Conservation (phyloP, 495 filamentous ascomycete species). For the Penicillium parvum region DNA sequence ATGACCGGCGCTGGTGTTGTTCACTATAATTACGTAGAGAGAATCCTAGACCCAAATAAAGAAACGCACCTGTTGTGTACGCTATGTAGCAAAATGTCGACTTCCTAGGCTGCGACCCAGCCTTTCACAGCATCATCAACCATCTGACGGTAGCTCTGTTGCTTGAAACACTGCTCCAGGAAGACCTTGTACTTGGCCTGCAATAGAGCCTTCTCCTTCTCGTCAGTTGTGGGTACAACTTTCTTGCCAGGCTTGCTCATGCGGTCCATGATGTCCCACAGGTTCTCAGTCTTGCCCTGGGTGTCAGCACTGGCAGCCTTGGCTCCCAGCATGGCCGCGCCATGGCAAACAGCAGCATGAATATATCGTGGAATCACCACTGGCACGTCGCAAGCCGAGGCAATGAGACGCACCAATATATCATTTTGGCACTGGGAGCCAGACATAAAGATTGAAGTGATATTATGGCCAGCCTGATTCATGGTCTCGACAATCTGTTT, state of each 20-base stretch:
- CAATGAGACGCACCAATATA: conserved; percentile 84
- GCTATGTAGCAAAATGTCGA: no score
- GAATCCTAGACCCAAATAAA: neutral
- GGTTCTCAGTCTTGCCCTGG: conserved; percentile 73
- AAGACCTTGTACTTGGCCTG: conserved; percentile 77
- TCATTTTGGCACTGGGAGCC: conserved; percentile 95
- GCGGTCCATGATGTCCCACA: conserved; percentile 96
- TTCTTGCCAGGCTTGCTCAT: conserved; percentile 93
- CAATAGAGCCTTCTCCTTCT: conserved; percentile 71
- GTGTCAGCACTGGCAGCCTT: conserved; percentile 80
- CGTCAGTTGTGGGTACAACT: conserved; percentile 64
- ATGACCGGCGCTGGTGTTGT: conserved; percentile 1
- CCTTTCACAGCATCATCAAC: conserved; percentile 56
- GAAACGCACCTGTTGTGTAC: no score
- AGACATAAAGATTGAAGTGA: conserved; percentile 95
- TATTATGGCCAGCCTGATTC: conserved; percentile 78
- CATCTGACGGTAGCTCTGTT: conserved; percentile 57
- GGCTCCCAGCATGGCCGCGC: conserved; percentile 93
- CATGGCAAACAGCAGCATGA: conserved; percentile 92
- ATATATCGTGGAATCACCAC: conserved; percentile 90
- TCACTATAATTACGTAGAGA: neutral
- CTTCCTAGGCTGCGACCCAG: conserved; percentile 30
- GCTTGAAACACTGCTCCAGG: conserved; percentile 57
- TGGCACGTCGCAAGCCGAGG: conserved; percentile 84
- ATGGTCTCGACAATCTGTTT: conserved; percentile 91